Base-by-base conservation (phyloP, 192 early-diverging fungal species). In the Coemansia nantahalensis region DNA sequence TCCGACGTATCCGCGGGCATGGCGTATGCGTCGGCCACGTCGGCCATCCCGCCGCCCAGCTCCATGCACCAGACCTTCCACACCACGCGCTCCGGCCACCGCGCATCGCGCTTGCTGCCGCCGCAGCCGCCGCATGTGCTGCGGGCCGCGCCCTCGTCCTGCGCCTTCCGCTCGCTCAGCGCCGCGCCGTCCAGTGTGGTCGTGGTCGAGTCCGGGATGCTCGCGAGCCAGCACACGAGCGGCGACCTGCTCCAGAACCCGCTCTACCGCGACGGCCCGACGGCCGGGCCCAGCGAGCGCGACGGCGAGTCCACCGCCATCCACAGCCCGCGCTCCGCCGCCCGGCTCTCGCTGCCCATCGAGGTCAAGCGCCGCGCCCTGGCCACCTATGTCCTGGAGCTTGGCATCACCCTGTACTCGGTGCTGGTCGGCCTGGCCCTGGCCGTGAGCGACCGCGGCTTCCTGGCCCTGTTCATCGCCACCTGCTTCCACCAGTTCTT, bases 361-460 rank as follows among this genome's bases (percentile, higher is more conserved):
- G 68, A 71, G 2, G 60, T 71, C 12, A 58, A 55, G 43, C 50
- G 54, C 14, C 44, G 61, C 5, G 68, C 68, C 4, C 65, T 84
- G 51, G 77, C 78, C 3, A 87, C 84, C 0, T 86, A 84, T 39
- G 59, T 87, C 3, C 65, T 90, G 19, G 88, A 90, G 56, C 55
- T 88, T 14, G 87, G 88, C 19, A 87, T 90, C 40, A 80, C 83
- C 3, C 56, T 85, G 40, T 86, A 90, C 56, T 89, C 86, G 48
- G 71, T 90, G 35, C 69, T 90, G 13, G 84, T 90, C 18, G 88
- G 88, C 10, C 62, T 90, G 46, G 74, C 86, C 24, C 68, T 89
- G 13, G 56, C 62, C 4, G 51, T 62, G 19, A 62, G 51, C 31
- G 55, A 65, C 45, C 26, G 39, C 6, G 84, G 75, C 0, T 86